A percentile compares a stretch with the other conserved stretches of the same genome.
phyloP scores from a whole-genome alignment of 2,329 filamentous ascomycete genomes.

The Orbilia oligospora region DNA sequence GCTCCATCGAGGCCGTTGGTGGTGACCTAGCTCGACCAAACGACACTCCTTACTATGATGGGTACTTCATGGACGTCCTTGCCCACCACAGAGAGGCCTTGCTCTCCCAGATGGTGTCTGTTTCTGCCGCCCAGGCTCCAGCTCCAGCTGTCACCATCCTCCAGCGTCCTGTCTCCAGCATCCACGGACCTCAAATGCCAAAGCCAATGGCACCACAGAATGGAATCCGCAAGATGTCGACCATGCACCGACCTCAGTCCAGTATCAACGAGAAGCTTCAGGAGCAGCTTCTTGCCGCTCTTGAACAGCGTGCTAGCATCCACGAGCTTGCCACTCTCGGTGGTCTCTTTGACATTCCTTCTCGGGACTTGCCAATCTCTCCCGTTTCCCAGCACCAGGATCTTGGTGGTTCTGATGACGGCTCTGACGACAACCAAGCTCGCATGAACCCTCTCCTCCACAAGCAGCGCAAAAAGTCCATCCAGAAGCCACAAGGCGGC shows the following conservation, averaged over 20 bases:
- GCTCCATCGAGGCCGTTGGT: constrained; percentile 86
- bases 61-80: constrained; percentile 96
- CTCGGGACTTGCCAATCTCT: constrained; percentile 55
- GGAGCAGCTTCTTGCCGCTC: constrained; percentile 57
- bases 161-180: constrained; percentile 55
- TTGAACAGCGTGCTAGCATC: constrained; percentile 57
- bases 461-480: constrained; percentile 76
- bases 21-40: constrained; percentile 85
- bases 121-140: constrained; percentile 52
- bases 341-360: constrained; percentile 46
- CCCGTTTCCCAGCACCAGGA: constrained; percentile 69
- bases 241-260: constrained; percentile 55
- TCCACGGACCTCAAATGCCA: constrained; percentile 63
- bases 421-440: constrained; percentile 49
- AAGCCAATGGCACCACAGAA: constrained; percentile 53
- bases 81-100: constrained; percentile 77
- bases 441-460: constrained; percentile 51
- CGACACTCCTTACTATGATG: constrained; percentile 93
- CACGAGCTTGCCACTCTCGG: constrained; percentile 52
- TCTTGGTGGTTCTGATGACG: constrained; percentile 65
- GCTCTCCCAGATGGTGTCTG: constrained; percentile 74
- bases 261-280: constrained; percentile 60
- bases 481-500: constrained; percentile 74
- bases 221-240: constrained; percentile 63
- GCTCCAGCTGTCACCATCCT: constrained; percentile 17